These are phyloP conservation scores for Aspergillus nomiae DNA, from an alignment of 2,329 filamentous ascomycete species.

Conservation along the genomic window DNA sequence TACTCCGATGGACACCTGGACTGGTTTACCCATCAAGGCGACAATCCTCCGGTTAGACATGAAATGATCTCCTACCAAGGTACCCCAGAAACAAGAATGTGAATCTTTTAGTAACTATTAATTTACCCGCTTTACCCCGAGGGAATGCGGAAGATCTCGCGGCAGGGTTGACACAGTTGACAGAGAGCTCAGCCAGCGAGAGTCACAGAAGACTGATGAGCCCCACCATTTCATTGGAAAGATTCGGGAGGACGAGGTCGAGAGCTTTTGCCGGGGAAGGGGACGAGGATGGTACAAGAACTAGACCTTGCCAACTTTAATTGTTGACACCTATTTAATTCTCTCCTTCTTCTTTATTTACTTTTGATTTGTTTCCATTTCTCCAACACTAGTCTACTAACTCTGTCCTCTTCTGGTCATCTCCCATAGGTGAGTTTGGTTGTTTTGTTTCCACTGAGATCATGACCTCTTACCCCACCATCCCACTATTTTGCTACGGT, in stretches of 20 bases:
- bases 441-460: conserved; percentile 1
- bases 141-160: conserved; percentile 42
- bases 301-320: conserved; percentile 12
- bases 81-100: background rate
- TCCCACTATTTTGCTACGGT: conserved; percentile 13
- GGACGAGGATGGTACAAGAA: conserved; percentile 18
- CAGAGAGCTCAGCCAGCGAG: conserved; percentile 29
- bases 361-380: background rate
- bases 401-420: background rate
- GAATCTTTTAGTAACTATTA: background rate
- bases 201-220: conserved; percentile 27
- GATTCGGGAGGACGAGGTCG: conserved; percentile 35
- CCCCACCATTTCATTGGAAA: conserved; percentile 42
- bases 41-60: background rate
- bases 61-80: background rate
- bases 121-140: conserved; percentile 34
- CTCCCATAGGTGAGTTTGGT: conserved; percentile 4
- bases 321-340: conserved; percentile 3
- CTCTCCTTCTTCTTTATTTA: conserved; percentile 8
- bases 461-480: conserved; percentile 20
- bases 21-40: too few species aligned
- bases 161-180: conserved; percentile 19
- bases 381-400: background rate
- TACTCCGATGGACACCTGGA: too few species aligned
- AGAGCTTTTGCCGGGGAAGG: conserved; percentile 31